Conservation (phyloP, 495 filamentous ascomycete genomes). For the Oidiodendron maius region DNA sequence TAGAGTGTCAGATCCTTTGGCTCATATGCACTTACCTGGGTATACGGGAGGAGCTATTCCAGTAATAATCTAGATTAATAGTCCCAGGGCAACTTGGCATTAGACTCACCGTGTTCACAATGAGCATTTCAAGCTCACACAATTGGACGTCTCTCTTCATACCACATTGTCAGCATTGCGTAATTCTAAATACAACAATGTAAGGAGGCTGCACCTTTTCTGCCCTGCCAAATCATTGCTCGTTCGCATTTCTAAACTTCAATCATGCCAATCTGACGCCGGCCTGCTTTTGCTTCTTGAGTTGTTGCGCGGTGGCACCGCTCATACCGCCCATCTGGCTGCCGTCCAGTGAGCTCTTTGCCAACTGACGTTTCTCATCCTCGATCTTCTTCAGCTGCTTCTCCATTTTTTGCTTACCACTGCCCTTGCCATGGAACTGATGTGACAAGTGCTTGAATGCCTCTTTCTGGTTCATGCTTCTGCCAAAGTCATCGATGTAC, state of each 20-base stretch:
- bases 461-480: slow-evolving; percentile 85
- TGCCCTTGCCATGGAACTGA: slow-evolving; percentile 97
- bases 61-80: not conserved
- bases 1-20: no score
- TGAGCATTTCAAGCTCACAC: no score
- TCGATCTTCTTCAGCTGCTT: slow-evolving; percentile 96
- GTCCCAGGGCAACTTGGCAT: no score
- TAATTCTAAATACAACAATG: slow-evolving; percentile 19
- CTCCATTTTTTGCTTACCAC: slow-evolving; percentile 96
- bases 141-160: not conserved
- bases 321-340: slow-evolving; percentile 80
- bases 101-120: no score
- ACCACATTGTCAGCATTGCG: slow-evolving; percentile 24
- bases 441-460: slow-evolving; percentile 93
- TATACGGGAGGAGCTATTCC: no score
- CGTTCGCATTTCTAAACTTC: not conserved
- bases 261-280: slow-evolving; percentile 74
- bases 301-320: slow-evolving; percentile 65
- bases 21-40: no score
- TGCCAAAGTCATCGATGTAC: slow-evolving; percentile 83
- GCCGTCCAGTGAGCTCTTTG: slow-evolving; percentile 74
- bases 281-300: slow-evolving; percentile 81
- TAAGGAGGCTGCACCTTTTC: slow-evolving; percentile 28
- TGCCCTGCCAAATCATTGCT: slow-evolving; percentile 2
- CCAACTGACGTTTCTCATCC: slow-evolving; percentile 81